Evolutionary conservation across 2,329 filamentous ascomycete genomes (phyloP), one percentile per base, ranked within the genome.

Genomic region (Cylindrodendrum hubeiense): DNA sequence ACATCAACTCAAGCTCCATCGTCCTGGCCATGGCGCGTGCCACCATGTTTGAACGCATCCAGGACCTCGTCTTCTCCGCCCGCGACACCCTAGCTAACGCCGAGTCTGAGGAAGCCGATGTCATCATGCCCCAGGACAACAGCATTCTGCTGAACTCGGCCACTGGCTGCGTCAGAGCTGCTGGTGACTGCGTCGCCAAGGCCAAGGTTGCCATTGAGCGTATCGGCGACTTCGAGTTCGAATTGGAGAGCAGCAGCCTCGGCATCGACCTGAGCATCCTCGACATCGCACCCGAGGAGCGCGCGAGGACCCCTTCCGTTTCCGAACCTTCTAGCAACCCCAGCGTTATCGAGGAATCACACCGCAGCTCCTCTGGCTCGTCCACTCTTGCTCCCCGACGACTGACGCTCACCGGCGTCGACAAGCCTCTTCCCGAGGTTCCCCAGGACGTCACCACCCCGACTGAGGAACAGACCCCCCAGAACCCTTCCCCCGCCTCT

Each of bases 171-270:
- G 95, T 99, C 26, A 91, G 94, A 71, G 92, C 93, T 22, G 94
- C 95, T 47, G 95, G 95, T 43, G 94, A 97, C 72, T 98, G 95
- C 78, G 92, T 97, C 21, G 91, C 92, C 7, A 95, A 95, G 80
- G 92, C 95, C 12, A 94, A 94, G 74, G 86, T 89, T 76, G 90
- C 97, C 47, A 91, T 99, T 63, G 94, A 97, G 79, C 88, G 92
- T 66, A 94, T 96, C 68, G 94, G 95, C 21, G 95, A 97, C 78
- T 97, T 97, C 70, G 94, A 97, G 78, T 89, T 95, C 70, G 93
- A 97, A 77, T 85, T 93, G 59, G 89, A 92, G 70, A 81, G 81
- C 19, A 79, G 75, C 67, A 79, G 84, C 30, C 79, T 92, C 26
- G 86, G 85, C 8, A 84, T 91, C 55, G 87, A 90, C 67, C 77